These are phyloP conservation scores for Pseudonectria buxi DNA, from an alignment of 2,329 filamentous ascomycete species.

Conservation along the genomic window DNA sequence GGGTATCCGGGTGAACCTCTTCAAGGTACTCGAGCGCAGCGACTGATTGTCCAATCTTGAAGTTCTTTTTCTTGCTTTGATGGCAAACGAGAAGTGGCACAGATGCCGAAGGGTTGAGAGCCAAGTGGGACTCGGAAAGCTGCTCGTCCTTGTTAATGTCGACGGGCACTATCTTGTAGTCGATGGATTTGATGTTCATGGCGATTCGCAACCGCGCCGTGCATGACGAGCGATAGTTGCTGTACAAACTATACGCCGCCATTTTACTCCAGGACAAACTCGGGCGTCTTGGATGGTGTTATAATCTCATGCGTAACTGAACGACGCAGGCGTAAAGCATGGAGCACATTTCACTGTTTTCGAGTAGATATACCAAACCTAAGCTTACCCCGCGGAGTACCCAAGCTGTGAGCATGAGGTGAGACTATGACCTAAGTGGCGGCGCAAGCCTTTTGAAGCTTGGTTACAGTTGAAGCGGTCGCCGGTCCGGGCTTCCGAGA, in stretches of 20 bases:
- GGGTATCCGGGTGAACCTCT: constrained; percentile 38
- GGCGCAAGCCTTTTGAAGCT: too few species aligned
- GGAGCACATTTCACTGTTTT: too few species aligned
- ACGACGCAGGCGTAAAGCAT: too few species aligned
- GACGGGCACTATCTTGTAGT: constrained; percentile 39
- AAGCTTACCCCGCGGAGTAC: too few species aligned
- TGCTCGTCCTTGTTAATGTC: constrained; percentile 52
- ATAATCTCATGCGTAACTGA: too few species aligned
- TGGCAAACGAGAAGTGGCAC: constrained; percentile 47
- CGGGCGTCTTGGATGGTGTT: constrained; percentile 12
- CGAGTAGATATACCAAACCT: too few species aligned
- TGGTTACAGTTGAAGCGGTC: too few species aligned
- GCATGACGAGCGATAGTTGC: constrained; percentile 58
- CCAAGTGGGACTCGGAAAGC: constrained; percentile 33
- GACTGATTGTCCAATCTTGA: constrained; percentile 49
- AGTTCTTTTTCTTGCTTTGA: constrained; percentile 16
- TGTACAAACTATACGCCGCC: constrained; percentile 40
- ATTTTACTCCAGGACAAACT: too few species aligned
- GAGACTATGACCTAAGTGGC: too few species aligned
- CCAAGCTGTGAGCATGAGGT: too few species aligned
- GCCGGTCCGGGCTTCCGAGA: too few species aligned
- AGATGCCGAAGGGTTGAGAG: constrained; percentile 46
- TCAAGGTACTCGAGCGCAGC: constrained; percentile 58
- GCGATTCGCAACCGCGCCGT: constrained; percentile 55
- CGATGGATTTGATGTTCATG: constrained; percentile 46